These are phyloP conservation scores for Aspergillus sp. DNA, from an alignment of 2,329 filamentous ascomycete species.

Conservation along the genomic window DNA sequence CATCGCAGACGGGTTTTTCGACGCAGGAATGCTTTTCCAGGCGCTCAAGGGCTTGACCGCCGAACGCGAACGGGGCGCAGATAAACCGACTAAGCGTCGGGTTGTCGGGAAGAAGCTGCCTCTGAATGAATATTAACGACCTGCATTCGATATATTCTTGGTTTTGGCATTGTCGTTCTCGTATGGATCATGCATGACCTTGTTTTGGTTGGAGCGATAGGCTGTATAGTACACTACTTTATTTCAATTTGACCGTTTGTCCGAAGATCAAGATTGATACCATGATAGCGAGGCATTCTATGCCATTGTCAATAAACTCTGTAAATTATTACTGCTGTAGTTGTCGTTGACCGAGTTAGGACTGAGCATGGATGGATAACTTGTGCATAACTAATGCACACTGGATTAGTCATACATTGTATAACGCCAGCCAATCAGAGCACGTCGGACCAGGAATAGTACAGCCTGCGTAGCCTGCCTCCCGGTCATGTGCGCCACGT, in stretches of 20 bases:
- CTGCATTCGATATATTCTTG: background rate
- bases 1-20: constrained; percentile 81
- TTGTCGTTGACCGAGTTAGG: no score
- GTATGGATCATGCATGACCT: no score
- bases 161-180: no score
- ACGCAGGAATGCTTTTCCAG: constrained; percentile 87
- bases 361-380: no score
- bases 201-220: no score
- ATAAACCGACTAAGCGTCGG: constrained; percentile 29
- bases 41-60: constrained; percentile 58
- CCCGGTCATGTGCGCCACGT: background rate
- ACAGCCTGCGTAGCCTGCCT: background rate
- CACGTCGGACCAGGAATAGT: background rate
- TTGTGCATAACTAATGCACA: no score
- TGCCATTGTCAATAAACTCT: background rate
- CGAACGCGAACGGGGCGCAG: constrained; percentile 24
- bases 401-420: no score
- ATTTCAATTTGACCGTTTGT: background rate
- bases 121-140: constrained; percentile 35
- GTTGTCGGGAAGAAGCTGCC: constrained; percentile 41
- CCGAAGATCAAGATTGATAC: no score
- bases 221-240: background rate
- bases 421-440: background rate
- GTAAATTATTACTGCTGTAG: no score
- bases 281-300: no score